These are phyloP conservation scores for Patellifolia procumbens DNA, from an alignment of 179 eudicot genomes.

Conservation along the genomic window DNA sequence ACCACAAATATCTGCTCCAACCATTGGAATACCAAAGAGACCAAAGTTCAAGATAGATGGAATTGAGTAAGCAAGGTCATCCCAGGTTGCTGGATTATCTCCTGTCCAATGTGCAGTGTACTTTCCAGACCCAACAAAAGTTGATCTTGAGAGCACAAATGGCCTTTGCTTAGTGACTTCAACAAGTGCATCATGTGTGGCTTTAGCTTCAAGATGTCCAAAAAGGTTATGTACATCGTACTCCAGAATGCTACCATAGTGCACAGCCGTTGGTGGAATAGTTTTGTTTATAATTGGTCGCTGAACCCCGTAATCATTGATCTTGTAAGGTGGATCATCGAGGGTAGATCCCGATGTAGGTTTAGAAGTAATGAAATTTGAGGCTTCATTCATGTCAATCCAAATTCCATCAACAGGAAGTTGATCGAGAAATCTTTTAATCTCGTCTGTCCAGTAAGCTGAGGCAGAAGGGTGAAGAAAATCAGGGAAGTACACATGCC, in stretches of 20 bases:
- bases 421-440: conserved; percentile 32
- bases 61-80: conserved; percentile 48
- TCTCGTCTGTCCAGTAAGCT: conserved; percentile 39
- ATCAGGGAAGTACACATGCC: conserved; percentile 63
- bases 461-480: conserved; percentile 39
- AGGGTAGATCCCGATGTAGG: conserved; percentile 39
- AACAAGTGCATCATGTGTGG: conserved; percentile 38
- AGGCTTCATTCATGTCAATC: conserved; percentile 73
- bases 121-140: conserved; percentile 56
- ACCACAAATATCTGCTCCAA: conserved; percentile 66
- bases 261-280: conserved; percentile 44
- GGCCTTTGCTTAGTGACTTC: conserved; percentile 43
- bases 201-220: conserved; percentile 45
- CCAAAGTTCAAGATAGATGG: conserved; percentile 51
- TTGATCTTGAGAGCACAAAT: conserved; percentile 47
- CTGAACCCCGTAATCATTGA: conserved; percentile 42
- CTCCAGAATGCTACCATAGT: conserved; percentile 40
- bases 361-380: conserved; percentile 45
- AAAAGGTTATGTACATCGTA: conserved; percentile 52
- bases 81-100: conserved; percentile 59
- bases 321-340: conserved; percentile 58
- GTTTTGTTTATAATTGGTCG: conserved; percentile 41
- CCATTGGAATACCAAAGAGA: conserved; percentile 57
- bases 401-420: conserved; percentile 60
- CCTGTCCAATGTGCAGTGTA: conserved; percentile 67